A percentile compares a stretch with the other conserved stretches of the same genome.
These are phyloP conservation scores for Xylaria cubensis DNA, from an alignment of 495 filamentous ascomycete genomes.

Conservation along the genomic window DNA sequence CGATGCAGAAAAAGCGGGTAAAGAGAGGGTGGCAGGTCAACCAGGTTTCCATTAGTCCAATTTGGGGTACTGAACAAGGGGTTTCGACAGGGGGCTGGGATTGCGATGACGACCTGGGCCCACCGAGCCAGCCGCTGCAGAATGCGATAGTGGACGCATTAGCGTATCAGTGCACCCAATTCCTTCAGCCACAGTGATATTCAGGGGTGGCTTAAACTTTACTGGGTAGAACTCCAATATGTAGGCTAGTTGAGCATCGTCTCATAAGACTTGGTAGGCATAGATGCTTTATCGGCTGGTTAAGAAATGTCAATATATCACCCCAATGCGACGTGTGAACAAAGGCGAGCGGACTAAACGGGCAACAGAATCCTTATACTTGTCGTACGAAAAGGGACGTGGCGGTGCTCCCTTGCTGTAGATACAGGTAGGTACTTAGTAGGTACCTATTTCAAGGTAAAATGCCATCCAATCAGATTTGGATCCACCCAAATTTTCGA, in stretches of 20 bases:
- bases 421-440: too few species aligned
- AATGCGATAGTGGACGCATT: constrained; percentile 8
- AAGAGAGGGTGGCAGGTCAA: constrained; percentile 45
- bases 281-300: neutral
- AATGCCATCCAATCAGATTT: constrained; percentile 11
- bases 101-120: neutral
- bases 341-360: neutral
- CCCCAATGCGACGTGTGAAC: neutral
- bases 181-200: constrained; percentile 5
- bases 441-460: neutral
- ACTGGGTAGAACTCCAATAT: neutral
- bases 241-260: neutral
- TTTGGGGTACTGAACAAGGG: constrained; percentile 1
- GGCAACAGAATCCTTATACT: neutral
- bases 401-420: neutral
- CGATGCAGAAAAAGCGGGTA: constrained; percentile 36
- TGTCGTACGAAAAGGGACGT: neutral
- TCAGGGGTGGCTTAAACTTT: constrained; percentile 3
- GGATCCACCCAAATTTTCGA: constrained; percentile 13
- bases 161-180: neutral
- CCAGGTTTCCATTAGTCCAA: constrained; percentile 25
- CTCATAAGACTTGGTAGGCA: neutral
- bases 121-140: neutral
- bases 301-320: neutral
- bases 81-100: neutral